Conservation (phyloP, 2,329 filamentous ascomycete species). For the Exophiala sideris region DNA sequence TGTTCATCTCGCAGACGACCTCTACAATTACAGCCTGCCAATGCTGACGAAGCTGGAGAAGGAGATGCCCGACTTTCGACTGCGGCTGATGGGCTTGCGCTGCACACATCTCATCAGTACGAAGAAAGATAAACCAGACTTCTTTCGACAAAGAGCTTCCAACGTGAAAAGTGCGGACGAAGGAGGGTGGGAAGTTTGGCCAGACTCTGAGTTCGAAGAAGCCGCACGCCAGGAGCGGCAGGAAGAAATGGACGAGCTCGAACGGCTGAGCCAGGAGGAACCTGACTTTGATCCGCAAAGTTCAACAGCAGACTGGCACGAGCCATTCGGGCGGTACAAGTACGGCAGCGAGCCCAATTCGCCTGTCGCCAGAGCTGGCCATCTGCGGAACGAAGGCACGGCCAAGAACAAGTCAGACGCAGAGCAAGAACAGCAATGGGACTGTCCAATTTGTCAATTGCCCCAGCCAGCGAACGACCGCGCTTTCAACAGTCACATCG, state of each 20-base stretch:
- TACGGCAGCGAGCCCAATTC: constrained; percentile 26
- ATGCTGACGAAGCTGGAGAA: constrained; percentile 82
- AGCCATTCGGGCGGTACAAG: constrained; percentile 30
- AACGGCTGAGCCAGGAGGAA: constrained; percentile 60
- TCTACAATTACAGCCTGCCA: constrained; percentile 76
- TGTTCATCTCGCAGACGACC: constrained; percentile 69
- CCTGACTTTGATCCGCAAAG: constrained; percentile 26
- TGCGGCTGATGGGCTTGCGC: constrained; percentile 83
- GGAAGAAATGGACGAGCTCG: constrained; percentile 60
- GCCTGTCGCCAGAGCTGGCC: constrained; percentile 15
- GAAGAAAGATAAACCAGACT: constrained; percentile 74
- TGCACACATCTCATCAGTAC: constrained; percentile 84
- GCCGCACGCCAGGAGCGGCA: constrained; percentile 58
- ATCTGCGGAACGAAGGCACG: constrained; percentile 6
- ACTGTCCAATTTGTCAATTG: constrained; percentile 81
- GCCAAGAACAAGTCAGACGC: background rate
- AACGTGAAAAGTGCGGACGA: constrained; percentile 40
- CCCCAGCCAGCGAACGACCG: constrained; percentile 75
- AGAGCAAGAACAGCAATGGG: constrained; percentile 54
- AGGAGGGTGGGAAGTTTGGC: constrained; percentile 64
- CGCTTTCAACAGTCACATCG: constrained; percentile 86
- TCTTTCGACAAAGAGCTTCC: constrained; percentile 60
- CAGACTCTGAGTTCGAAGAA: constrained; percentile 63
- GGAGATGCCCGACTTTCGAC: constrained; percentile 72
- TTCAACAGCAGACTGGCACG: constrained; percentile 28